Conservation (phyloP, 805 yeast genomes). For the Kluyveromyces wickerhamii region DNA sequence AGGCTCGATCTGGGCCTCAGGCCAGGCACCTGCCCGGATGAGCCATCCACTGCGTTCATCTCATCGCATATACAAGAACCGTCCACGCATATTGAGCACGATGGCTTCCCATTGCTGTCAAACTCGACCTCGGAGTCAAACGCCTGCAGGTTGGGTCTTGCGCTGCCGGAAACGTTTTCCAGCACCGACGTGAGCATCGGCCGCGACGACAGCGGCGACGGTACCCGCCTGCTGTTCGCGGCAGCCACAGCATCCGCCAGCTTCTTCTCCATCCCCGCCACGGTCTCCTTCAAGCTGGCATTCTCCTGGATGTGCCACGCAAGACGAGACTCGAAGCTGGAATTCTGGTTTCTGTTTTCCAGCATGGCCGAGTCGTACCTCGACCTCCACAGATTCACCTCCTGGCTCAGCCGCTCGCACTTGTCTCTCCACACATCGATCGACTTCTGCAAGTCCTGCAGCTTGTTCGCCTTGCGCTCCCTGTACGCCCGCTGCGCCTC, state of each 20-base stretch:
- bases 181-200: neutral
- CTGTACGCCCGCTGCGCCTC: constrained; percentile 93
- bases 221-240: too few relatives aligned
- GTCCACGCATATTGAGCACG: constrained; percentile 11
- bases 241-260: neutral
- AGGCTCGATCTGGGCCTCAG: too few relatives aligned
- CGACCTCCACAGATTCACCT: constrained; percentile 16
- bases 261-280: constrained; percentile 1
- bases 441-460: constrained; percentile 61
- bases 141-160: constrained; percentile 41
- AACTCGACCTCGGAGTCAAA: neutral
- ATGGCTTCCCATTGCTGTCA: neutral
- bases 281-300: constrained; percentile 6
- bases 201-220: neutral
- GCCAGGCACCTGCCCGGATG: too few relatives aligned
- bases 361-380: constrained; percentile 26
- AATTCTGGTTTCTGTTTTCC: constrained; percentile 7
- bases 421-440: constrained; percentile 40
- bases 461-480: constrained; percentile 76
- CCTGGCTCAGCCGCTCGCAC: constrained; percentile 15
- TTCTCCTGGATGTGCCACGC: constrained; percentile 6
- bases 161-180: too few relatives aligned
- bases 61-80: constrained; percentile 5
- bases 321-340: neutral
- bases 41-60: too few relatives aligned